Percentiles rank a stretch among this genome's conserved stretches.
Evolutionary conservation across 306 rosid species (phyloP).

Genomic region (Ziziphus jujuba): DNA sequence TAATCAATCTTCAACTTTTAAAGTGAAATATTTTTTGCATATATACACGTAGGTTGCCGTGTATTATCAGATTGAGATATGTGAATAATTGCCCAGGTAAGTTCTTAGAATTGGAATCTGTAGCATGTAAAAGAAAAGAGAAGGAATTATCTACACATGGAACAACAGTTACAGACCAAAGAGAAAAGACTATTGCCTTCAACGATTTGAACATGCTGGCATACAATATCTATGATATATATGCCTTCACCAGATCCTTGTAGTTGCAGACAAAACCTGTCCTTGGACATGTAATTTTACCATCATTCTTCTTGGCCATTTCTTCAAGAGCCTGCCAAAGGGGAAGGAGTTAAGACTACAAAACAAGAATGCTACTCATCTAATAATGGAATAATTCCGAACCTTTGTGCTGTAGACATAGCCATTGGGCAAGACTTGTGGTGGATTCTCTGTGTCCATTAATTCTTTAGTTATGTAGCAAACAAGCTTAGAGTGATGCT

Average conservation of each 20-base stretch:
- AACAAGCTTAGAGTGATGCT: conserved; percentile 90
- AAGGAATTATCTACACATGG: too few species aligned
- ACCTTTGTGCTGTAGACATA: conserved; percentile 94
- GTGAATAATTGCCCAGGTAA: too few species aligned
- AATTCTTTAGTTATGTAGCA: conserved; percentile 96
- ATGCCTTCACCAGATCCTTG: conserved; percentile 75
- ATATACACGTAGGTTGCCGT: too few species aligned
- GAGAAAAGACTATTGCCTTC: too few species aligned
- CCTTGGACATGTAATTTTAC: conserved; percentile 82
- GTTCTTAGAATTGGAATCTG: too few species aligned
- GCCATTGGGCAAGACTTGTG: conserved; percentile 93
- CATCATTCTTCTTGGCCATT: conserved; percentile 78
- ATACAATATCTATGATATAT: conserved; percentile 44
- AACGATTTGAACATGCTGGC: too few species aligned
- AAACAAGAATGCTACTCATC: background rate
- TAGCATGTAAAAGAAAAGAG: too few species aligned
- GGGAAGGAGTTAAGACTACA: conserved; percentile 13
- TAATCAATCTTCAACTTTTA: too few species aligned
- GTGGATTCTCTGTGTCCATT: conserved; percentile 96
- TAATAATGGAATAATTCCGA: conserved; percentile 9
- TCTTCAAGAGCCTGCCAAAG: conserved; percentile 82
- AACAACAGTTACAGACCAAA: too few species aligned
- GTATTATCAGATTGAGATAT: too few species aligned
- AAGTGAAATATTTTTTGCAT: too few species aligned
- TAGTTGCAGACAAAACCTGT: conserved; percentile 58